Percentiles rank a stretch among this genome's conserved stretches.
phyloP scores from a whole-genome alignment of 148 eudicot species.

The Rheum nobile region DNA sequence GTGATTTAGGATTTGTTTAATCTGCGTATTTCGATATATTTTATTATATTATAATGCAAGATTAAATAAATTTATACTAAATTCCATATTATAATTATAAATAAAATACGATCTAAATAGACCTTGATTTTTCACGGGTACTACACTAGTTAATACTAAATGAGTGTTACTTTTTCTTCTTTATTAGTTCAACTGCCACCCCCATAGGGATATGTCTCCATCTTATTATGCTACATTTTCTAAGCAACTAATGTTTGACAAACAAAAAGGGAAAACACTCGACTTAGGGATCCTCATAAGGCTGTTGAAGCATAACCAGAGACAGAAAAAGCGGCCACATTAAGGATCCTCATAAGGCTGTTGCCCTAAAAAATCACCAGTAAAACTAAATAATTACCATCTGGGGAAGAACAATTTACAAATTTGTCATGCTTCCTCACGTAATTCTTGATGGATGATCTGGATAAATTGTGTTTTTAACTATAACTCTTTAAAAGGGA shows the following conservation, averaged over 20 bases:
- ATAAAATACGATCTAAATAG: too few relatives aligned
- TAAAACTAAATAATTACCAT: background rate
- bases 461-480: too few relatives aligned
- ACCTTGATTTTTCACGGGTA: too few relatives aligned
- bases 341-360: slow-evolving; percentile 64
- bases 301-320: slow-evolving; percentile 97
- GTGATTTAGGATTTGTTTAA: too few relatives aligned
- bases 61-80: too few relatives aligned
- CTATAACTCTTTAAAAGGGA: too few relatives aligned
- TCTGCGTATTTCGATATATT: too few relatives aligned
- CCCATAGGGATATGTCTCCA: background rate
- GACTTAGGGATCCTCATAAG: too few relatives aligned
- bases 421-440: too few relatives aligned
- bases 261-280: background rate
- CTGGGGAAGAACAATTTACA: background rate
- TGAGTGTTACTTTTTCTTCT: background rate
- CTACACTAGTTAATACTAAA: background rate
- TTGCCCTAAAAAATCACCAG: slow-evolving; percentile 49
- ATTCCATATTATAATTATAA: too few relatives aligned
- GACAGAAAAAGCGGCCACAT: slow-evolving; percentile 96
- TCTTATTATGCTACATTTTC: background rate
- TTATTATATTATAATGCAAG: too few relatives aligned
- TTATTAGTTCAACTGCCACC: background rate
- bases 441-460: too few relatives aligned
- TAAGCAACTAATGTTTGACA: slow-evolving; percentile 1